Percentiles rank a stretch among this genome's conserved stretches.
These are phyloP conservation scores for Lumnitzera racemosa DNA, from an alignment of 345 rosid genomes.

Conservation along the genomic window DNA sequence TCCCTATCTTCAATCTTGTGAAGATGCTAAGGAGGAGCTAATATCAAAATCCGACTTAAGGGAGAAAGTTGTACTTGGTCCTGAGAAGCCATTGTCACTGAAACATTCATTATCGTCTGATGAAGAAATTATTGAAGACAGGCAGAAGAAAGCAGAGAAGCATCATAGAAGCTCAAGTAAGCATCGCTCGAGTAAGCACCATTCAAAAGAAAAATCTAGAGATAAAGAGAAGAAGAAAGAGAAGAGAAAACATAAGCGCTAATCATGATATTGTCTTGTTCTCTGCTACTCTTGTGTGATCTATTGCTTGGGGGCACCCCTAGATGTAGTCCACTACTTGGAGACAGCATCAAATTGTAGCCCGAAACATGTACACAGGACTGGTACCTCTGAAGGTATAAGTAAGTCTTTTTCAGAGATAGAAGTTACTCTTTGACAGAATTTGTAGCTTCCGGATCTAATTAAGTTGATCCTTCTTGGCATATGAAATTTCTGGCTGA, in stretches of 20 bases:
- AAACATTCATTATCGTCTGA: conserved; percentile 24
- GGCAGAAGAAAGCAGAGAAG: conserved; percentile 29
- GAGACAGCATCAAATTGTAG: too few species aligned
- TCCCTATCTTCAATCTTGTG: conserved; percentile 47
- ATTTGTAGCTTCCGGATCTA: too few species aligned
- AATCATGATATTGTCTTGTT: too few species aligned
- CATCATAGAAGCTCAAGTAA: conserved; percentile 25
- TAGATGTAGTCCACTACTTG: too few species aligned
- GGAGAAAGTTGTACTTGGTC: conserved; percentile 34
- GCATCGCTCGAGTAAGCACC: conserved; percentile 42
- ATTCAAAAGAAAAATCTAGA: conserved; percentile 29
- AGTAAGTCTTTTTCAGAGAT: too few species aligned
- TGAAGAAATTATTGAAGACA: conserved; percentile 24
- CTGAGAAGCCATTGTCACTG: conserved; percentile 36
- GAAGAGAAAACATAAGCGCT: conserved; percentile 14
- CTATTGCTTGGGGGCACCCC: too few species aligned
- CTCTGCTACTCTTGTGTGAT: too few species aligned
- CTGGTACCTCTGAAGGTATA: too few species aligned
- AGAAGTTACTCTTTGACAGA: too few species aligned
- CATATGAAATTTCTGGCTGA: too few species aligned
- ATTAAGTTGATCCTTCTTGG: too few species aligned
- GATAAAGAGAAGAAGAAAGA: conserved; percentile 35
- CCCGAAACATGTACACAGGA: too few species aligned
- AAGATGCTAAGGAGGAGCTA: conserved; percentile 20
- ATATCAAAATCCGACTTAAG: conserved; percentile 16